Evolutionary conservation across 371 early-diverging fungal species (phyloP), one percentile per base, ranked within the genome.

Genomic region (Mucor piriformis): DNA sequence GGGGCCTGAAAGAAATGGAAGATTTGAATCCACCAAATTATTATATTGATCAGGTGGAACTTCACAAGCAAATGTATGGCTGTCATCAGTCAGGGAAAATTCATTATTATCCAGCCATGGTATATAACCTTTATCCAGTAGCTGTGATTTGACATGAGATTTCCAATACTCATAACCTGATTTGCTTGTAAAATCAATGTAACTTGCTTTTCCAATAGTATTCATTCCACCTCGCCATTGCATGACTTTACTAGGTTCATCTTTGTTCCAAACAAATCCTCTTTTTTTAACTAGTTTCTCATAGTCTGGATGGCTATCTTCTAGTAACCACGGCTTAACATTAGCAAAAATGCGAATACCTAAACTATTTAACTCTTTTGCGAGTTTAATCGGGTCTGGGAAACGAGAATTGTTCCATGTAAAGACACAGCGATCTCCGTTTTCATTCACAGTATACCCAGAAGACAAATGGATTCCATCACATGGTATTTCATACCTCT

Each of bases 61-160:
- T 15, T 74, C 47, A 20, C 72, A 61, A 12, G 77, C 69, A 52
- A 63, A 69, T 0, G 64, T 67, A 37, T 60, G 44, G 1, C 61
- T 47, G 54, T 84, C 84, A 59, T 87, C 82, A 8, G 75, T 69
- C 32, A 84, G 54, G 10, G 71, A 61, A 43, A 83, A 83, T 53
- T 85, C 86, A 58, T 87, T 87, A 61, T 85, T 87, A 58, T 87
- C 85, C 24, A 86, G 73, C 88, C 88, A 87, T 10, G 79, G 61
- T n/a, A 73, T 72, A 52, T 76, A 78, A 0, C 88, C 88, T 20
- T 77, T 57, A 4, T 79, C 74, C 2, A 87, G 64, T 5, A 87
- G 60, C 23, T 69, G 50, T 2, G 65, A 52, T 38, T 54, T 71
- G 18, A 83, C 66, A 15, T 80, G 72, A 1, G 60, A 20, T 46